Evolutionary conservation across 352 stramenopile species (phyloP), one percentile per base, ranked within the genome.

Genomic region (Halophytophthora batemanensis): DNA sequence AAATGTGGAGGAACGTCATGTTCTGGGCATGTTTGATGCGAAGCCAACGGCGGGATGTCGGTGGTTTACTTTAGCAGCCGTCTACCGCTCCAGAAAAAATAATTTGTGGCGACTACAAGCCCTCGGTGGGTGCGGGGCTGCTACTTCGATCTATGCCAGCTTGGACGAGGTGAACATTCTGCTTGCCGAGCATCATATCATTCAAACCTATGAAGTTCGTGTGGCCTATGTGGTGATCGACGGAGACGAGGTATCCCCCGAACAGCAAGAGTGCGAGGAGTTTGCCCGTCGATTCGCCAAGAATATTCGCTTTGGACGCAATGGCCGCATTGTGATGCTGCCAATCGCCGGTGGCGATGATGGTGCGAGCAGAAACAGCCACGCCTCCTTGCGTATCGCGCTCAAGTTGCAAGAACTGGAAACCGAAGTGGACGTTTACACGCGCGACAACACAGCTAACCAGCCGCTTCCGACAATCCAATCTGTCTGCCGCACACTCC

Each of bases 251-350:
- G 6, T 12, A 29, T 12, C n/a, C 46, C 15, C 18, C 13, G 45
- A 45, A 10, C 25, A 8, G 18, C 17, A 42, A 2, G 72, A 73
- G 13, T 71, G 63, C 34, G 59, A 66, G 45, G 63, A 77, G 18
- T 85, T 82, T 50, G 74, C 66, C 14, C 48, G 33, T 18, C 59
- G 48, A 0, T 73, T 88, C 28, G 67, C 77, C 6, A 71, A 75
- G 19, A 85, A 78, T n/a, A 80, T 88, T 57, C 63, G 68, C 2
- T 88, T 88, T 36, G 73, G 77, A 29, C 58, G 71, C 19, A 88
- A 86, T 65, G 77, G 74, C 1, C 64, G 69, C 7, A 77, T 88
- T 23, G 54, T 69, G 12, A 41, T 79, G 10, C 41, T 66, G 8
- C 60, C 71, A 6, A 35, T 69, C 0, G 21, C 34, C 1, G 31